Conservation (phyloP, 768 basidiomycete species). For the Tylopilus vinaceipallidus region DNA sequence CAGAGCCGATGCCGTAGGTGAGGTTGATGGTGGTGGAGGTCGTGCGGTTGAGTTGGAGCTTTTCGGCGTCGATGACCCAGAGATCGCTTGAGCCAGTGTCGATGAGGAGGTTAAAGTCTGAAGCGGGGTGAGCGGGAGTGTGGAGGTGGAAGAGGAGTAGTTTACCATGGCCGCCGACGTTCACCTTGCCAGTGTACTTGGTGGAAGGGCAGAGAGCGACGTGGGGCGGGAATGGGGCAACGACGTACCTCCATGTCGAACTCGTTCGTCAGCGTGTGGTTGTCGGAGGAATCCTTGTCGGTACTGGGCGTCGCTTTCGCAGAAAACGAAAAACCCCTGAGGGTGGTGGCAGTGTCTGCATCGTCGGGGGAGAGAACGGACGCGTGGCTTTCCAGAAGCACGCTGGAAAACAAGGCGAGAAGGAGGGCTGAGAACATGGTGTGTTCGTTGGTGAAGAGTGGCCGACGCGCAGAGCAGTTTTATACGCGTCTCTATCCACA, state of each 20-base stretch:
- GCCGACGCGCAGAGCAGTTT: neutral
- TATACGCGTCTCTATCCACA: conserved; percentile 8
- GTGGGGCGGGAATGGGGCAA: no score
- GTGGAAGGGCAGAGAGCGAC: neutral
- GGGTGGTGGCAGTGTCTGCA: conserved; percentile 1
- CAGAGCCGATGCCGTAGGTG: conserved; percentile 40
- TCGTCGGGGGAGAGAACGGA: conserved; percentile 12
- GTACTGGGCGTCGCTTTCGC: conserved; percentile 15
- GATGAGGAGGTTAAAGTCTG: conserved; percentile 28
- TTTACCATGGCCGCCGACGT: conserved; percentile 30
- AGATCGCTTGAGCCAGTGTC: conserved; percentile 33
- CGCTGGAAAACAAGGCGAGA: conserved; percentile 11
- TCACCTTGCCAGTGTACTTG: conserved; percentile 32
- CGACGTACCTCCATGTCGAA: conserved; percentile 28
- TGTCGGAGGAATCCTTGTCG: conserved; percentile 20
- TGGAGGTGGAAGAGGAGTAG: neutral
- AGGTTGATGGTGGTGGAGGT: conserved; percentile 32
- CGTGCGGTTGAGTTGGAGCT: conserved; percentile 27
- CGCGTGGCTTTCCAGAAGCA: conserved; percentile 35
- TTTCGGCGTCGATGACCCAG: conserved; percentile 22
- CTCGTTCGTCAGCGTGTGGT: conserved; percentile 25
- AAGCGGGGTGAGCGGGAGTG: neutral
- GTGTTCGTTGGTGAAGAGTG: neutral
- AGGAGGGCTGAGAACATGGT: conserved; percentile 16
- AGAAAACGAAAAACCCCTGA: conserved; percentile 22